A percentile compares a stretch with the other conserved stretches of the same genome.
Evolutionary conservation across 1,139 yeast genomes (phyloP).

Genomic region (Waltiozyma sp.): DNA sequence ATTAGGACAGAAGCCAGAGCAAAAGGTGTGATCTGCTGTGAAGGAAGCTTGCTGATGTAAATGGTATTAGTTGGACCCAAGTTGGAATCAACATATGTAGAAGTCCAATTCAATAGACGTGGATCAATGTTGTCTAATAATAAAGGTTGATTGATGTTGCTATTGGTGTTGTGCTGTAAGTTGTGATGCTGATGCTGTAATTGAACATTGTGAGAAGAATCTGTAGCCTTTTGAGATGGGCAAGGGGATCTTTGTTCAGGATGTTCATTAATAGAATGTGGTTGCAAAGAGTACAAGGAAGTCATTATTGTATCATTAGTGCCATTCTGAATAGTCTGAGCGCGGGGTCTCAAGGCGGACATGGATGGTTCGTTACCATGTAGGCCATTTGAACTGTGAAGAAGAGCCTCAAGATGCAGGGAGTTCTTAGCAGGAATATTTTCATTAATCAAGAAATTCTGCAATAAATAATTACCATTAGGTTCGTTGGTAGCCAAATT

Average conservation of each 20-base stretch:
- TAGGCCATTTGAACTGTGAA: not conserved
- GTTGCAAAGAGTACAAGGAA: slow-evolving; percentile 9
- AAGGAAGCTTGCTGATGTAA: slow-evolving; percentile 68
- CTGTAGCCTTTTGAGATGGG: not conserved
- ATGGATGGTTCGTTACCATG: slow-evolving; percentile 1
- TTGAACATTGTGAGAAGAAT: too few relatives aligned
- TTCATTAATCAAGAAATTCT: not conserved
- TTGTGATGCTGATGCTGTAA: not conserved
- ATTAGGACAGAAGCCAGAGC: slow-evolving; percentile 33
- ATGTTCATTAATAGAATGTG: slow-evolving; percentile 8
- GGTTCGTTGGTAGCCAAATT: slow-evolving; percentile 13
- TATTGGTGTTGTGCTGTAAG: not conserved
- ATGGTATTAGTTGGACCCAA: slow-evolving; percentile 71
- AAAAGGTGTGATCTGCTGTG: slow-evolving; percentile 32
- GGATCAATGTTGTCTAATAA: slow-evolving; percentile 49
- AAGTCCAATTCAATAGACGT: slow-evolving; percentile 35
- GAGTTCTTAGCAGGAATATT: not conserved
- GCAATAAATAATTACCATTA: slow-evolving; percentile 1
- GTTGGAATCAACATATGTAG: slow-evolving; percentile 56
- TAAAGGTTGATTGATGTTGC: slow-evolving; percentile 20
- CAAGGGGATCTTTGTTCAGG: slow-evolving; percentile 6
- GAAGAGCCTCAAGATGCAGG: not conserved
- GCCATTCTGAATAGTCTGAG: slow-evolving; percentile 27
- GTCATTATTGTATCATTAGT: slow-evolving; percentile 8
- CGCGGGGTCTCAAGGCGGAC: slow-evolving; percentile 25